Base-by-base conservation (phyloP, 345 rosid species). In the Salix brachista region DNA sequence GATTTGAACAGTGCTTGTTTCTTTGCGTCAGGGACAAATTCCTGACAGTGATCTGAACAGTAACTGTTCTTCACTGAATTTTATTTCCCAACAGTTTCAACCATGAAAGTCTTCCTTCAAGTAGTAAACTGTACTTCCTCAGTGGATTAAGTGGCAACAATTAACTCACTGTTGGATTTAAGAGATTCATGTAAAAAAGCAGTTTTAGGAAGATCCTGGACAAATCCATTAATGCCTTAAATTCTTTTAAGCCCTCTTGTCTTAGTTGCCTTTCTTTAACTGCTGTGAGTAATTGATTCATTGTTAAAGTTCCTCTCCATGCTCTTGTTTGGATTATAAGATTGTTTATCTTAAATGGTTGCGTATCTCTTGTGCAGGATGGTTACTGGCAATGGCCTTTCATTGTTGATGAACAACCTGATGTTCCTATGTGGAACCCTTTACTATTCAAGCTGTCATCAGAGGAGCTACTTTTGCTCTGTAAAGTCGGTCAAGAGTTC, bases 351-450 rank as follows among this genome's bases (percentile, higher is more conserved):
- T 48, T 37, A 36, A 65, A 75, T 60, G 67, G 19, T 50, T 83
- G 60, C 37, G 48, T 44, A 37, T 56, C 78, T 56, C 37, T 61
- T 75, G 80, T 65, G 80, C 86, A 91, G 97, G 89, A 88, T 83
- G 94, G 93, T 75, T 28, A 5, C 65, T 94, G 98, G 97, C 75
- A 87, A 25, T 67, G 86, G 21, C 95, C 95, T 0, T 72, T 87
- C 18, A 76, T 88, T 12, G 84, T 58, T 23, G 97, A 94, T 80
- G 91, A 92, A 87, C 80, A 92, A 76, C 85, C 85, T 64, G 84
- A 87, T 80, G 90, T 91, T 78, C 97, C 97, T 30, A 83, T 91
- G 97, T 92, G 94, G 92, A 94, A 91, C 78, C 98, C 98, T 78
- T 95, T 92, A 60, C 85, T 94, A 76, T 92, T 88, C 80, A 92